These are phyloP conservation scores for Vachellia pachyceras DNA, from an alignment of 306 rosid species.

Conservation along the genomic window DNA sequence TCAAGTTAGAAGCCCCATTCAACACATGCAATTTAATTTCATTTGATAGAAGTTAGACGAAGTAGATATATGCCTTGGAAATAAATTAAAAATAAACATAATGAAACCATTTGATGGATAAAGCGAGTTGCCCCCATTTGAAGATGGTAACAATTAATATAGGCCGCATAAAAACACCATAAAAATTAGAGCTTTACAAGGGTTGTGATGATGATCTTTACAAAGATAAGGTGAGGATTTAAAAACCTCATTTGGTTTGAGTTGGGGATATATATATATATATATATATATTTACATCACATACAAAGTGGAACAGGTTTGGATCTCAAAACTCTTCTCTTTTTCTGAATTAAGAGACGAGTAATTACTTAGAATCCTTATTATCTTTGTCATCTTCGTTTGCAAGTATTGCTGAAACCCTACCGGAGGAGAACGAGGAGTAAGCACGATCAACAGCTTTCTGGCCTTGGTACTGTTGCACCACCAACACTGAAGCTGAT, in stretches of 20 bases:
- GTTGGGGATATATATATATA: no score
- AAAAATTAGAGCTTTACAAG: background rate
- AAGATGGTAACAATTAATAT: no score
- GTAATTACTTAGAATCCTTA: background rate
- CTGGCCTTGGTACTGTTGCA: conserved; percentile 52
- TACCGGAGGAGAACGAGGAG: conserved; percentile 2
- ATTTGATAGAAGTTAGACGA: no score
- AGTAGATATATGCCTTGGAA: no score
- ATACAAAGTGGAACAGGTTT: background rate
- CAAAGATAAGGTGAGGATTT: background rate
- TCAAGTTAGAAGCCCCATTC: background rate
- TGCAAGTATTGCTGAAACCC: conserved; percentile 12
- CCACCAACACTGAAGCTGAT: conserved; percentile 62
- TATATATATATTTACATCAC: no score
- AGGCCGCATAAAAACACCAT: background rate
- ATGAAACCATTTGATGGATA: no score
- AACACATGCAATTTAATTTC: no score
- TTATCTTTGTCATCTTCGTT: conserved; percentile 7
- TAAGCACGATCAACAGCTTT: background rate
- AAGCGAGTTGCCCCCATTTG: no score
- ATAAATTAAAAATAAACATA: no score
- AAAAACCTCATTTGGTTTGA: background rate
- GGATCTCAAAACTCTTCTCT: background rate
- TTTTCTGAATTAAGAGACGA: background rate
- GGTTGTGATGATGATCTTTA: background rate